These are phyloP conservation scores for Neurospora africana DNA, from an alignment of 495 filamentous ascomycete genomes.

Conservation along the genomic window DNA sequence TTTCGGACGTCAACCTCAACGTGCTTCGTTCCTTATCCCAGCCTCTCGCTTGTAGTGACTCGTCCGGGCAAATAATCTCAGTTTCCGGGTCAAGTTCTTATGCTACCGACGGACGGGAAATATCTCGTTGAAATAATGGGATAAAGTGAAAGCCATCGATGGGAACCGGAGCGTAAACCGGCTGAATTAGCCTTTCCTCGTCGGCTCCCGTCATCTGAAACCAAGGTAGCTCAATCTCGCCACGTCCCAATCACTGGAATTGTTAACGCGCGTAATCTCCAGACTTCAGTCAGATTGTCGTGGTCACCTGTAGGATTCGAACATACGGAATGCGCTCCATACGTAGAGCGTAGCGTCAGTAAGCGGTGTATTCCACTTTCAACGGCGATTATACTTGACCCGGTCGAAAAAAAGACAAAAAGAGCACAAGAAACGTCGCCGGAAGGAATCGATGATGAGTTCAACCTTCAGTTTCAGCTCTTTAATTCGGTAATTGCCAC, in stretches of 20 bases:
- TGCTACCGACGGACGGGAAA: background rate
- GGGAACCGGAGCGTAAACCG: background rate
- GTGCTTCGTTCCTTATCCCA: background rate
- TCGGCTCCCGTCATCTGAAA: background rate
- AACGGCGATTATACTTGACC: too few relatives aligned
- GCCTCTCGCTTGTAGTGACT: background rate
- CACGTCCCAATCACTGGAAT: background rate
- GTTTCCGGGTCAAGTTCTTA: background rate
- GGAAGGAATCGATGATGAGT: background rate
- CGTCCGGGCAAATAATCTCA: background rate
- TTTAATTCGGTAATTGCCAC: background rate
- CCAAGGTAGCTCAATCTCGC: background rate
- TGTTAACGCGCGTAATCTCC: background rate
- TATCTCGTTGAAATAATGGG: background rate
- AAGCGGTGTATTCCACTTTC: too few relatives aligned
- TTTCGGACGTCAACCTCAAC: background rate
- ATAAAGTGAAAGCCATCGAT: background rate
- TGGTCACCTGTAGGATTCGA: background rate
- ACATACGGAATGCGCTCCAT: too few relatives aligned
- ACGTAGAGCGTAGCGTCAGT: too few relatives aligned
- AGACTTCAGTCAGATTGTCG: background rate
- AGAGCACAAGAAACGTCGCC: too few relatives aligned
- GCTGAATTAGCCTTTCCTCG: background rate
- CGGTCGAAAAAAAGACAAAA: too few relatives aligned
- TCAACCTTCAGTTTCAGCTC: background rate